These are phyloP conservation scores for Solanum tarapatanum DNA, from an alignment of 257 asterid species.

Conservation along the genomic window DNA sequence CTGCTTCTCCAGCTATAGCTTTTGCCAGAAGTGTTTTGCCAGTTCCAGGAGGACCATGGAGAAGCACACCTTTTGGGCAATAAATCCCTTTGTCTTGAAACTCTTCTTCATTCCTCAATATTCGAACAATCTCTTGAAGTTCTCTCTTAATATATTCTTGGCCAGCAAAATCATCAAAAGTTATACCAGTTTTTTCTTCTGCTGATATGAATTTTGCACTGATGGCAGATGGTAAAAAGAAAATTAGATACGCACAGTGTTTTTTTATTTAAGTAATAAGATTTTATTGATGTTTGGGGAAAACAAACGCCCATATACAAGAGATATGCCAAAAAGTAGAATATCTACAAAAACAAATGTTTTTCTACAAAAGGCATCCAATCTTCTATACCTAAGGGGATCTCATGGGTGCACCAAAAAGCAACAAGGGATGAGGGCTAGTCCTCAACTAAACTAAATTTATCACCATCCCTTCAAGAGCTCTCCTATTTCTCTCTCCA, in stretches of 20 bases:
- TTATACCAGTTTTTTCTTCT: slow-evolving; percentile 92
- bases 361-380: not conserved
- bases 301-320: not conserved
- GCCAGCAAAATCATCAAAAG: slow-evolving; percentile 97
- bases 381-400: not conserved
- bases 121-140: slow-evolving; percentile 86
- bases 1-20: slow-evolving; percentile 99
- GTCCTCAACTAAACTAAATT: not conserved
- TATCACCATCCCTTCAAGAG: not conserved
- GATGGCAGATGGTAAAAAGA: slow-evolving; percentile 16
- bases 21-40: slow-evolving; percentile 98
- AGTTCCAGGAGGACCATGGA: slow-evolving; percentile 99
- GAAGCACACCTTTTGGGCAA: slow-evolving; percentile 98
- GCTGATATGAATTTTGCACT: slow-evolving; percentile 98
- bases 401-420: not conserved
- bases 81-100: slow-evolving; percentile 88
- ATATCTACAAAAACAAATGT: not conserved
- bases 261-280: not conserved
- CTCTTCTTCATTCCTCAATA: slow-evolving; percentile 85
- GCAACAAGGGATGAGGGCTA: not conserved
- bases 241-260: not conserved
- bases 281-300: not conserved
- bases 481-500: not conserved
- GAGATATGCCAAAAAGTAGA: not conserved
- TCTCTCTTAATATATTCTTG: slow-evolving; percentile 98